Conservation (phyloP, 2,329 filamentous ascomycete genomes). For the Botrytis squamosa region DNA sequence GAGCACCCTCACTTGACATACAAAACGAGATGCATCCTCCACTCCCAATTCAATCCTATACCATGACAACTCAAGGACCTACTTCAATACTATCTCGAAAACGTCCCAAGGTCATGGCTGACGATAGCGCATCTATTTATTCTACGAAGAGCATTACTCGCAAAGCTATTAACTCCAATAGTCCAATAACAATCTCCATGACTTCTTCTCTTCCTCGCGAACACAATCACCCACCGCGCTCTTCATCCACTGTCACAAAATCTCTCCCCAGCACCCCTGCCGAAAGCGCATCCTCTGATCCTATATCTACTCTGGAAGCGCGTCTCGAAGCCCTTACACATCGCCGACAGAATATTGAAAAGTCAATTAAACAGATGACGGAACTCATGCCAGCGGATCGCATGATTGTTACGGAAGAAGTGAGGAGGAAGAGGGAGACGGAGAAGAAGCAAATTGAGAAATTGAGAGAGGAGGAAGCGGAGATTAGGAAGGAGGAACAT, state of each 20-base stretch:
- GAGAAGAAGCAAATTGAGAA: slow-evolving; percentile 64
- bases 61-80: slow-evolving; percentile 20
- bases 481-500: slow-evolving; percentile 74
- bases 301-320: slow-evolving; percentile 65
- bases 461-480: slow-evolving; percentile 65
- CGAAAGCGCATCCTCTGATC: slow-evolving; percentile 59
- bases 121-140: slow-evolving; percentile 13
- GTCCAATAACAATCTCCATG: slow-evolving; percentile 38
- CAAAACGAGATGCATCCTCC: slow-evolving; percentile 20
- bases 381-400: slow-evolving; percentile 73
- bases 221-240: background rate
- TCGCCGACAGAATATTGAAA: slow-evolving; percentile 68
- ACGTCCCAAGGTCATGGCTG: slow-evolving; percentile 30
- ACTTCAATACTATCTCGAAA: slow-evolving; percentile 36
- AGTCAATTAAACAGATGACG: slow-evolving; percentile 73
- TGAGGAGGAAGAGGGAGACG: slow-evolving; percentile 55
- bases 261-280: slow-evolving; percentile 59
- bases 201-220: slow-evolving; percentile 19
- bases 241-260: slow-evolving; percentile 45
- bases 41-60: slow-evolving; percentile 11
- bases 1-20: slow-evolving; percentile 29
- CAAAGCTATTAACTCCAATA: slow-evolving; percentile 33
- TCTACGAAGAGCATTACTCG: slow-evolving; percentile 27
- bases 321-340: slow-evolving; percentile 64
- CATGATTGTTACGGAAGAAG: slow-evolving; percentile 64